phyloP scores from a whole-genome alignment of 202 grass and related monocot species.

The Setaria viridis region DNA sequence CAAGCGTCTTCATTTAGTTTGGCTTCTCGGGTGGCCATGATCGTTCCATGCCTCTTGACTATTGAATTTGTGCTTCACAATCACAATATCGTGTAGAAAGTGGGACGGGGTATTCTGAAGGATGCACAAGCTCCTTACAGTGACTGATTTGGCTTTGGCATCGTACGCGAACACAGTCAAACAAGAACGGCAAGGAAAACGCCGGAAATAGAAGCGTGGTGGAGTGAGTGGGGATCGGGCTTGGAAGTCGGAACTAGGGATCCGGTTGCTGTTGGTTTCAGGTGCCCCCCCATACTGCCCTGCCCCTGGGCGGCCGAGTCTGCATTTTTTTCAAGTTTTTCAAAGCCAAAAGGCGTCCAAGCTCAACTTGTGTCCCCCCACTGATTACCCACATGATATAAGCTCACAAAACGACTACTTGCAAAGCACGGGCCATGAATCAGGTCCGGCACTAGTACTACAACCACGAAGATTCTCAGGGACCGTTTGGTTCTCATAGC shows the following conservation, averaged over 20 bases:
- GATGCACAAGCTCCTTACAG: neutral
- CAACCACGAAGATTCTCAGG: neutral
- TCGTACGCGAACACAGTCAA: neutral
- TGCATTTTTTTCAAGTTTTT: neutral
- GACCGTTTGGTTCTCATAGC: too few species aligned
- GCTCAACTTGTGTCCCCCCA: neutral
- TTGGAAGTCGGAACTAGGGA: neutral
- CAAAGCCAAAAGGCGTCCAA: neutral
- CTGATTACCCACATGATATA: neutral
- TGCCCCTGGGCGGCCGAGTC: neutral
- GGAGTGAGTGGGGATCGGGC: neutral
- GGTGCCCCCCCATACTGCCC: neutral
- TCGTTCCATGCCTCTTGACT: neutral
- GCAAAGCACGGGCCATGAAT: neutral
- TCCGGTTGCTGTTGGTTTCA: slow-evolving; percentile 29
- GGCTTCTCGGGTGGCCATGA: neutral
- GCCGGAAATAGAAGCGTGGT: neutral
- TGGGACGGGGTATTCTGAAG: neutral
- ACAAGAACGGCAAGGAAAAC: neutral
- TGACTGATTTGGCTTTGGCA: neutral
- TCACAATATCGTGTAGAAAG: neutral
- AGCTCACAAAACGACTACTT: neutral
- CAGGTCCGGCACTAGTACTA: neutral
- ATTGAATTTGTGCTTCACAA: neutral
- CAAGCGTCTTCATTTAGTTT: neutral